Evolutionary conservation across 106 monocot genomes (phyloP), one percentile per base, ranked within the genome.

Genomic region (Hemerocallis citrina): DNA sequence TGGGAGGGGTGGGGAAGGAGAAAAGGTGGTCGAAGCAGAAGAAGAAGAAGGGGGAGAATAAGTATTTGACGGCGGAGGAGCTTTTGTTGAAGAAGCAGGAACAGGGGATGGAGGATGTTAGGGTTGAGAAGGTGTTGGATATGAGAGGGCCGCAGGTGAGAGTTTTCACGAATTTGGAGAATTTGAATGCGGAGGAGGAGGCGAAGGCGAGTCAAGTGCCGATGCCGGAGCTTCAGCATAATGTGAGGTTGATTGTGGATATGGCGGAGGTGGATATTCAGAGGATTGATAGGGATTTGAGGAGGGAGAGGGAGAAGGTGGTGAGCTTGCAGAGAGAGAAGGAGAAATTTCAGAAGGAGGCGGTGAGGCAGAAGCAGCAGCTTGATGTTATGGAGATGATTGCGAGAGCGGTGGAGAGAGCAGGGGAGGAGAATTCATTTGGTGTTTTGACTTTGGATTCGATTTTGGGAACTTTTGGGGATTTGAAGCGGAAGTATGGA

Each of bases 141-240:
- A 95, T 90, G 95, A 73, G 89, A 34, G 95, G 95, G 3, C 95
- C 86, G 0, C 95, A 95, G 67, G 90, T 86, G 25, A 66, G 82
- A 21, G 78, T 95, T 10, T 52, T 95, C 57, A 64, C 84, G 1
- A 83, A 81, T 64, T 45, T 95, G 40, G 86, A 95, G 68, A 82
- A 81, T 47, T 81, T 95, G 74, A 95, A 95, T 69, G 83, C 75
- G 0, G 89, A 95, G 66, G 80, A 78, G 33, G 81, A 86, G 60
- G 82, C 77, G 24, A 76, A 79, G 73, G 86, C 81, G 23, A 83
- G 84, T 19, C 75, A 81, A n/a, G 59, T 95, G 22, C 86, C 95
- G 6, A 95, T 95, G 90, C 89, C 89, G 2, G 95, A 95, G 81
- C 75, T 95, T 23, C 95, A 95, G 75, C 81, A 90, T 34, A 95